phyloP scores from a whole-genome alignment of 345 rosid genomes.

The Hibiscus mutabilis region DNA sequence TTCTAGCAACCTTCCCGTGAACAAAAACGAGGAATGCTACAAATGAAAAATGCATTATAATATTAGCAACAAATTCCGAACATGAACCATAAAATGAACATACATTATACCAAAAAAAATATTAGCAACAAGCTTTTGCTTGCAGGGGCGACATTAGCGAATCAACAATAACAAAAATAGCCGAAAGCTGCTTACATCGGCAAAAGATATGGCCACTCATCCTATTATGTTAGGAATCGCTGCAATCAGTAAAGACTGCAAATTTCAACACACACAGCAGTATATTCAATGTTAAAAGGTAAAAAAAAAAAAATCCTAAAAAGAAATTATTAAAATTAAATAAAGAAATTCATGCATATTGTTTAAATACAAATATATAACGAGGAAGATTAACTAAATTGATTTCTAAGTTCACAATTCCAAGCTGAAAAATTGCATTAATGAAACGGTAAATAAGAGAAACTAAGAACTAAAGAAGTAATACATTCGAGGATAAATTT shows the following conservation, averaged over 20 bases:
- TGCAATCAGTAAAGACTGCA: constrained; percentile 70
- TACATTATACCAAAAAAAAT: too few relatives aligned
- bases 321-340: too few relatives aligned
- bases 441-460: background rate
- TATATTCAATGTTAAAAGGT: constrained; percentile 25
- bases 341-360: background rate
- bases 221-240: constrained; percentile 69
- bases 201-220: constrained; percentile 63
- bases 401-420: background rate
- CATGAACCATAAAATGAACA: too few relatives aligned
- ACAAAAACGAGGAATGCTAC: constrained; percentile 68
- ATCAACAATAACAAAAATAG: too few relatives aligned
- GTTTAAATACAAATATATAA: background rate
- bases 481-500: background rate
- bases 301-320: background rate
- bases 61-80: background rate
- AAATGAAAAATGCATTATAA: background rate
- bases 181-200: constrained; percentile 42
- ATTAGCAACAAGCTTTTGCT: too few relatives aligned
- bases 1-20: constrained; percentile 67
- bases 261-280: constrained; percentile 9
- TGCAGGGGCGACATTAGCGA: too few relatives aligned
- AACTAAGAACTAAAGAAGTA: background rate
- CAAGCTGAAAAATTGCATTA: background rate
- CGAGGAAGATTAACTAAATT: background rate